These are phyloP conservation scores for Phanerodontia chrysosporium DNA, from an alignment of 768 basidiomycete species.

Conservation along the genomic window DNA sequence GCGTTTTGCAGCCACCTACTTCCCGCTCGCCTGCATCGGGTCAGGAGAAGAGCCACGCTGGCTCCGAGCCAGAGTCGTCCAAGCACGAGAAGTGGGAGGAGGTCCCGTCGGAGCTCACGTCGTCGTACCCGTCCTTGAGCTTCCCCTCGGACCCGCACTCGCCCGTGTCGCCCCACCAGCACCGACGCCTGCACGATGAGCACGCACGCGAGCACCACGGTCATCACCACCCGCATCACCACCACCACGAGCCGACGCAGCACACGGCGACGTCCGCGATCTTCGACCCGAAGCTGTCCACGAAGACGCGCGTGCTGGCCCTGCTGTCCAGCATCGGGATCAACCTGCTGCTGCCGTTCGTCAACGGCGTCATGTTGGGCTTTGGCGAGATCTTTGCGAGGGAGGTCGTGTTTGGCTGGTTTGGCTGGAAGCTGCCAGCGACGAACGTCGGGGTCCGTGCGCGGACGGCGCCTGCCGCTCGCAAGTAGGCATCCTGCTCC, in stretches of 20 bases:
- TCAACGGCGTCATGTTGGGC: constrained; percentile 95
- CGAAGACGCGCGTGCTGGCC: constrained; percentile 63
- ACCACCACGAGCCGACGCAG: constrained; percentile 7
- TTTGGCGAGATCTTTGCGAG: constrained; percentile 93
- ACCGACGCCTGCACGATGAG: constrained; percentile 19
- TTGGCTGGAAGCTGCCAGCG: constrained; percentile 35
- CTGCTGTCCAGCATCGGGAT: constrained; percentile 73
- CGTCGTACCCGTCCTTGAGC: constrained; percentile 78
- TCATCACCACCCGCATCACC: constrained; percentile 12
- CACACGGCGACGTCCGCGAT: constrained; percentile 39
- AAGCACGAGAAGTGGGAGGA: constrained; percentile 66
- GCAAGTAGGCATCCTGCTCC: constrained; percentile 7
- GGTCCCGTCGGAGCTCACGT: constrained; percentile 43
- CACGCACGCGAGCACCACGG: constrained; percentile 19
- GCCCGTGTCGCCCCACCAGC: constrained; percentile 36
- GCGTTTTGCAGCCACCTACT: not conserved
- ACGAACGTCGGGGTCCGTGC: constrained; percentile 14
- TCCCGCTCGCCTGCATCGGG: constrained; percentile 1
- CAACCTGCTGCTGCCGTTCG: constrained; percentile 81
- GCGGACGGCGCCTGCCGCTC: not conserved
- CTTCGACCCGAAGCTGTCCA: constrained; percentile 64
- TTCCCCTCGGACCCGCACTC: constrained; percentile 62
- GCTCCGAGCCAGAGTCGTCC: constrained; percentile 28
- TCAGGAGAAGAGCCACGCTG: not conserved
- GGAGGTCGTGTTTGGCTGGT: constrained; percentile 57